These are phyloP conservation scores for Cercis canadensis DNA, from an alignment of 306 rosid genomes.

Conservation along the genomic window DNA sequence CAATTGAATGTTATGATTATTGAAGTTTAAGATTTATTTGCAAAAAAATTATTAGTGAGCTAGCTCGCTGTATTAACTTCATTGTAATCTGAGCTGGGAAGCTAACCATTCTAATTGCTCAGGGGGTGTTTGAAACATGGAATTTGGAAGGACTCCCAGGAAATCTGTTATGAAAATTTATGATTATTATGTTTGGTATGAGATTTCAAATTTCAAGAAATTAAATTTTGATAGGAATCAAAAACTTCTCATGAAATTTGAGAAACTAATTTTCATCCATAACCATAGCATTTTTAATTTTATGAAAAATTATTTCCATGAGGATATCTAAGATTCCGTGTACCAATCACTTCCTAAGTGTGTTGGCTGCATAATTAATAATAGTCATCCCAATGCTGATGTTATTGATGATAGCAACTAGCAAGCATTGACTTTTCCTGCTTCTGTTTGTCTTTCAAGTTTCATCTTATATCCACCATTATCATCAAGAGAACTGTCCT, in stretches of 20 bases:
- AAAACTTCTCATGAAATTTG: too few relatives aligned
- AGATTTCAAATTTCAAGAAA: too few relatives aligned
- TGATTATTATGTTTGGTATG: too few relatives aligned
- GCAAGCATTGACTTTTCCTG: neutral
- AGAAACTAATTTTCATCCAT: too few relatives aligned
- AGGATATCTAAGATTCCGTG: too few relatives aligned
- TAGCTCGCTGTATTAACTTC: slow-evolving; percentile 5
- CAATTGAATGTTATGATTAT: slow-evolving; percentile 28
- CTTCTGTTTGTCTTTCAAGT: slow-evolving; percentile 11
- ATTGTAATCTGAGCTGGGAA: slow-evolving; percentile 12
- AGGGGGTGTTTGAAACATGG: neutral
- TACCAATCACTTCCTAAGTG: too few relatives aligned
- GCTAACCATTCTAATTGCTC: slow-evolving; percentile 14
- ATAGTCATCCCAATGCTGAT: neutral
- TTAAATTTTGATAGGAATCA: too few relatives aligned
- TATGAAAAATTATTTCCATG: too few relatives aligned
- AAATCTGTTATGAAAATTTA: too few relatives aligned
- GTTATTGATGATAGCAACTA: slow-evolving; percentile 13
- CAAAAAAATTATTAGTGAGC: neutral
- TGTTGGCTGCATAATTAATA: slow-evolving; percentile 1
- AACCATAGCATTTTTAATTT: too few relatives aligned
- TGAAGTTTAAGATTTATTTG: slow-evolving; percentile 17
- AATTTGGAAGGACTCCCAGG: too few relatives aligned
- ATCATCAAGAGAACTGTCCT: slow-evolving; percentile 12
- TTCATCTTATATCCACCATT: slow-evolving; percentile 22